Evolutionary conservation across 371 early-diverging fungal species (phyloP).

Genomic region (Aphelidium insulamus): DNA sequence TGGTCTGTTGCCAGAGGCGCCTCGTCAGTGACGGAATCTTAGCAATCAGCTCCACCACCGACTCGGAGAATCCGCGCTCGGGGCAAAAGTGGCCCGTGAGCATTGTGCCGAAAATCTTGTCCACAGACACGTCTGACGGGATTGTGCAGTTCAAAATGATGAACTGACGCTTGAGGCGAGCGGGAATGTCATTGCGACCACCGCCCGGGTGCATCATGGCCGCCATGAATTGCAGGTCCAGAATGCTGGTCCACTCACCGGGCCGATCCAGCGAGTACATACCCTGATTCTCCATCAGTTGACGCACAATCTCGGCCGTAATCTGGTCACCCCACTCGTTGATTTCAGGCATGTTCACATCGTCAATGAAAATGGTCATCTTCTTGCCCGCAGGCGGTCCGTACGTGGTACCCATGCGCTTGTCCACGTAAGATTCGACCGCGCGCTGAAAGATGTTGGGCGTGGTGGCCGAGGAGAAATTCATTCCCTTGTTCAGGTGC

Average conservation of each 20-base stretch:
- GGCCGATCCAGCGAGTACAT: slow-evolving; percentile 34
- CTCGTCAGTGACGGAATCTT: slow-evolving; percentile 20
- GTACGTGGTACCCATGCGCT: slow-evolving; percentile 36
- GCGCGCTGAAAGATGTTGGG: slow-evolving; percentile 36
- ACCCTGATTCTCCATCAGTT: slow-evolving; percentile 33
- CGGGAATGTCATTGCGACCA: slow-evolving; percentile 34
- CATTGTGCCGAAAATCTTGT: slow-evolving; percentile 35
- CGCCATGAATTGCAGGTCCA: slow-evolving; percentile 26
- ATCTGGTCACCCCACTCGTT: slow-evolving; percentile 45
- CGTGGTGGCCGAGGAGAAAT: slow-evolving; percentile 32
- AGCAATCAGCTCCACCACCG: slow-evolving; percentile 13
- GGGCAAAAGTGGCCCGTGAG: slow-evolving; percentile 30
- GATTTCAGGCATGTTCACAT: slow-evolving; percentile 40
- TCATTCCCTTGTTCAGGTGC: slow-evolving; percentile 23
- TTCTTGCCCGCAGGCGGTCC: slow-evolving; percentile 39
- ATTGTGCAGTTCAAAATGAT: slow-evolving; percentile 32
- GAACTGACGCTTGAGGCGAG: slow-evolving; percentile 29
- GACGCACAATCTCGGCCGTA: slow-evolving; percentile 31
- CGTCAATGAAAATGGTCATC: slow-evolving; percentile 35
- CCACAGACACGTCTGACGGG: slow-evolving; percentile 31
- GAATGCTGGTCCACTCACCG: slow-evolving; percentile 35
- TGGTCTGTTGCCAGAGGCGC: slow-evolving; percentile 31
- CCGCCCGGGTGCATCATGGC: slow-evolving; percentile 46
- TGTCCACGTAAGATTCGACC: slow-evolving; percentile 31
- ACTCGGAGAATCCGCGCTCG: slow-evolving; percentile 20